phyloP scores from a whole-genome alignment of 75 land plant genomes.

The Cupressus sempervirens region DNA sequence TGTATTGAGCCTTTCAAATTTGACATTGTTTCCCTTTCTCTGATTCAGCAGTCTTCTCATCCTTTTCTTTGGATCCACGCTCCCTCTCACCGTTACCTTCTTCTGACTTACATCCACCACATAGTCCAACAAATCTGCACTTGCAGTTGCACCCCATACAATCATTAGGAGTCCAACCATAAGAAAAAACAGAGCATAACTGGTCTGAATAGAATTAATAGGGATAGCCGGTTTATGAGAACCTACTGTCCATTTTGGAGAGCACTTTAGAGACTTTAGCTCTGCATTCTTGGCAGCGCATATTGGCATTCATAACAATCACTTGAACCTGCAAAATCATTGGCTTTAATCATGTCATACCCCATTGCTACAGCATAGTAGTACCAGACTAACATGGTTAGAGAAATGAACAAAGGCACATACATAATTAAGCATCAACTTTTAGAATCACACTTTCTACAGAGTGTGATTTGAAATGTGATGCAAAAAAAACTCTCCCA shows the following conservation, averaged over 20 bases:
- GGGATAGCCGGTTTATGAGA: not conserved
- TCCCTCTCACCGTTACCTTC: conserved; percentile 8
- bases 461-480: too few species aligned
- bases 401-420: not conserved
- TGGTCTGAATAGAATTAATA: not conserved
- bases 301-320: conserved; percentile 4
- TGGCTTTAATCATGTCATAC: not conserved
- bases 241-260: conserved; percentile 3
- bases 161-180: not conserved
- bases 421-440: too few species aligned
- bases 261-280: not conserved
- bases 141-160: not conserved
- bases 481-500: too few species aligned
- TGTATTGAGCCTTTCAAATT: not conserved
- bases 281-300: not conserved
- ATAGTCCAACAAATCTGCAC: not conserved
- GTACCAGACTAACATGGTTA: not conserved
- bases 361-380: not conserved
- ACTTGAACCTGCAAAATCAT: not conserved
- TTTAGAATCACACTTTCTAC: too few species aligned
- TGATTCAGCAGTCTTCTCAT: not conserved
- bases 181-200: too few species aligned
- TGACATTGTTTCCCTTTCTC: not conserved
- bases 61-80: conserved; percentile 7
- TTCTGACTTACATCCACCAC: not conserved